These are phyloP conservation scores for Leccinum proximum DNA, from an alignment of 1,284 basidiomycete species.

Conservation along the genomic window DNA sequence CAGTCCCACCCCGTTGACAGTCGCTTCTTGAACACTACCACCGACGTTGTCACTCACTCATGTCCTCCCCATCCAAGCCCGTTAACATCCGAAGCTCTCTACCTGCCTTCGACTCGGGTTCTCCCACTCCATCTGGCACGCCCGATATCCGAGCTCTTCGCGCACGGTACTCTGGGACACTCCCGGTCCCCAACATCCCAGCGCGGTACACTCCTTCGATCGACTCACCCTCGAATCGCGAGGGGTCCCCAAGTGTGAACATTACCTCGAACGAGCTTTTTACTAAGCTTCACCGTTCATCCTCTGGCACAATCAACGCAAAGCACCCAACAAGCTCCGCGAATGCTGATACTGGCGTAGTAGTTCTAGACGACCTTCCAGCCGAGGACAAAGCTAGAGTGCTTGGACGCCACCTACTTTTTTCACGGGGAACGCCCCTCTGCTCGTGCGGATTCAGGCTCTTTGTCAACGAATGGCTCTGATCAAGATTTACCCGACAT, in stretches of 20 bases:
- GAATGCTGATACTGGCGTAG: conserved; percentile 27
- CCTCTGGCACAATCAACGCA: conserved; percentile 32
- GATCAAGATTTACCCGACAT: conserved; percentile 29
- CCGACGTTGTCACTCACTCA: conserved; percentile 20
- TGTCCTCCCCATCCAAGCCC: conserved; percentile 59
- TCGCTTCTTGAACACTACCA: background rate
- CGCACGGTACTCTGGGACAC: conserved; percentile 58
- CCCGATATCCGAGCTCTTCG: conserved; percentile 57
- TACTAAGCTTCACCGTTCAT: conserved; percentile 21
- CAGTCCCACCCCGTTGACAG: no score
- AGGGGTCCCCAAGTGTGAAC: conserved; percentile 12
- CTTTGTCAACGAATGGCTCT: conserved; percentile 26
- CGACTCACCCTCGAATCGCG: conserved; percentile 28
- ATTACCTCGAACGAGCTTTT: conserved; percentile 13
- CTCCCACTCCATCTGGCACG: conserved; percentile 41
- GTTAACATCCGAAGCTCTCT: conserved; percentile 50
- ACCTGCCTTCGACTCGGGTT: conserved; percentile 25
- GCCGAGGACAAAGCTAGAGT: conserved; percentile 86
- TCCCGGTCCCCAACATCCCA: conserved; percentile 65
- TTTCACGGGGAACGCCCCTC: conserved; percentile 67
- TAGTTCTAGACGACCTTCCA: conserved; percentile 55
- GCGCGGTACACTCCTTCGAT: conserved; percentile 32
- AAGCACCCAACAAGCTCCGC: conserved; percentile 29
- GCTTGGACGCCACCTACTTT: conserved; percentile 74
- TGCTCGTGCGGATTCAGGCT: conserved; percentile 30